phyloP scores from a whole-genome alignment of 2,329 filamentous ascomycete genomes.

The Cercospora sojina region DNA sequence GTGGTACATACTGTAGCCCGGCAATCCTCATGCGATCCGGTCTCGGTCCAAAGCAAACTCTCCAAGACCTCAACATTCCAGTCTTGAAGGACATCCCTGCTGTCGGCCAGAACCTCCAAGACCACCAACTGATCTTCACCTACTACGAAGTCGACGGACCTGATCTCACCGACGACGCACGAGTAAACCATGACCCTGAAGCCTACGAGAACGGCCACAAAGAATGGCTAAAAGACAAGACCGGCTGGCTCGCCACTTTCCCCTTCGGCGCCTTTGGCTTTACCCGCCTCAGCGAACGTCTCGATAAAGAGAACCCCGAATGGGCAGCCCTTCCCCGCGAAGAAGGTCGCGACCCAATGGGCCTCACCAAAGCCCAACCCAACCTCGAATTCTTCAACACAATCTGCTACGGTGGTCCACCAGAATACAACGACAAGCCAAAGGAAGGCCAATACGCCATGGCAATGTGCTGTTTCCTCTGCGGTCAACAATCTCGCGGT shows the following conservation, averaged over 20 bases:
- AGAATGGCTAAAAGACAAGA: conserved; percentile 59
- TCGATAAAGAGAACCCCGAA: conserved; percentile 51
- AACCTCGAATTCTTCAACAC: conserved; percentile 64
- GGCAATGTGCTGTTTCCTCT: conserved; percentile 58
- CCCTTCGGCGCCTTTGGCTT: conserved; percentile 64
- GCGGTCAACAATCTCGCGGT: conserved; percentile 58
- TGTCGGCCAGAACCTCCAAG: conserved; percentile 49
- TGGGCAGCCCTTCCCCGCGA: conserved; percentile 51
- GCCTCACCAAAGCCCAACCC: conserved; percentile 56
- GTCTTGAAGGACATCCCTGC: conserved; percentile 51
- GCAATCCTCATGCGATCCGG: conserved; percentile 57
- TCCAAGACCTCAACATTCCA: conserved; percentile 46
- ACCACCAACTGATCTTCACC: conserved; percentile 49
- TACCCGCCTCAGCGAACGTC: conserved; percentile 60
- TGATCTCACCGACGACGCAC: conserved; percentile 56
- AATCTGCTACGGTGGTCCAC: conserved; percentile 61
- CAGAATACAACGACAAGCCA: conserved; percentile 57
- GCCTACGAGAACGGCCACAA: conserved; percentile 53
- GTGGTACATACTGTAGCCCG: conserved; percentile 54
- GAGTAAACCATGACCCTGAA: conserved; percentile 55
- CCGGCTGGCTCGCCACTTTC: conserved; percentile 59
- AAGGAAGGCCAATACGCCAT: conserved; percentile 57
- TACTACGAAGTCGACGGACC: conserved; percentile 59
- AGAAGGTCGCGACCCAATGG: conserved; percentile 62
- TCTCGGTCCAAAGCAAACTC: conserved; percentile 49